Evolutionary conservation across 108 stramenopile genomes (phyloP).

Genomic region (Pseudonitzschia delicatissima): DNA sequence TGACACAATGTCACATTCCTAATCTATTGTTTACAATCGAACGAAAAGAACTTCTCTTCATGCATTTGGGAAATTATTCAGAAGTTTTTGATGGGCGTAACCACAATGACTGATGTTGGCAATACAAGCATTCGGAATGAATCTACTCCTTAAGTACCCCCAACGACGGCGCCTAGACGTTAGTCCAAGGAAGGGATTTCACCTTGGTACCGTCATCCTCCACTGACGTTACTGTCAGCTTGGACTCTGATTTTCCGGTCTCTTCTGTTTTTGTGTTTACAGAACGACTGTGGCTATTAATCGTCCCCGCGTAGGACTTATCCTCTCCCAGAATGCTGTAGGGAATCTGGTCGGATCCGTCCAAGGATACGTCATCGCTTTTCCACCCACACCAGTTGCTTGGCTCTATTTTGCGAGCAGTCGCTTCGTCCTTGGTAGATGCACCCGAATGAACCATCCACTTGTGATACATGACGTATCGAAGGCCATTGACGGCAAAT

Average conservation of each 20-base stretch:
- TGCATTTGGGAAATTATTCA: too few relatives aligned
- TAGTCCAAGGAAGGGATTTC: not conserved
- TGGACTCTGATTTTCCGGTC: not conserved
- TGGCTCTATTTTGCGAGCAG: slow-evolving; percentile 19
- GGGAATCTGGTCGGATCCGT: slow-evolving; percentile 35
- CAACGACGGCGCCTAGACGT: not conserved
- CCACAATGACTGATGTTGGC: not conserved
- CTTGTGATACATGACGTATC: slow-evolving; percentile 56
- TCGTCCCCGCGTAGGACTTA: slow-evolving; percentile 1
- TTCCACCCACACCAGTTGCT: slow-evolving; percentile 4
- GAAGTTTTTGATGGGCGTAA: not conserved
- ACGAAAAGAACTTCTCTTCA: too few relatives aligned
- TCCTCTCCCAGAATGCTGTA: slow-evolving; percentile 40
- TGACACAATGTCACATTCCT: too few relatives aligned
- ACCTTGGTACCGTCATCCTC: slow-evolving; percentile 9
- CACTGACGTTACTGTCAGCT: not conserved
- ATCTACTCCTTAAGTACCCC: not conserved
- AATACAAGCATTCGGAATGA: not conserved
- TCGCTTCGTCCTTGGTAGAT: slow-evolving; percentile 9
- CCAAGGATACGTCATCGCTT: slow-evolving; percentile 11
- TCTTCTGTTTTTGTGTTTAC: not conserved
- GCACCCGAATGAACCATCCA: slow-evolving; percentile 59
- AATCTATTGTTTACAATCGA: too few relatives aligned
- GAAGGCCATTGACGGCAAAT: slow-evolving; percentile 32
- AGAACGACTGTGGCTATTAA: slow-evolving; percentile 8